Percentiles rank a stretch among this genome's conserved stretches.
Conservation (phyloP, 176 grass and related monocot genomes). For the maize (Zea mays) region DNA sequence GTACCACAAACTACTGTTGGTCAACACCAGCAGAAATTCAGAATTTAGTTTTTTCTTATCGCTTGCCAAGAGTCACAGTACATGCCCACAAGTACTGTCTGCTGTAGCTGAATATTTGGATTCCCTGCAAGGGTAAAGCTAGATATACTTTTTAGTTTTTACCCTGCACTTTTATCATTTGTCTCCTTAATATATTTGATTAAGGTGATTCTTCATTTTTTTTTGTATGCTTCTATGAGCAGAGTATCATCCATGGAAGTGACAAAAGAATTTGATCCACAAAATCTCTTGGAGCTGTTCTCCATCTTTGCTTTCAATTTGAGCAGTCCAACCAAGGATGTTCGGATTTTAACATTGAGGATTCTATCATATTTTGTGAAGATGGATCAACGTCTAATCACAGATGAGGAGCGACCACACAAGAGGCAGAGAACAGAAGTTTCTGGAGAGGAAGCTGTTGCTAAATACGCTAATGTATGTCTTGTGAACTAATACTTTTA, state of each 20-base stretch:
- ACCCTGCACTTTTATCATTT: not conserved
- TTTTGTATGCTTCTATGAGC: constrained; percentile 25
- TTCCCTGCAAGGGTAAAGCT: constrained; percentile 57
- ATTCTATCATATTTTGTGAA: constrained; percentile 71
- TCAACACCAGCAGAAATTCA: constrained; percentile 36
- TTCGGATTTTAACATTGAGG: constrained; percentile 75
- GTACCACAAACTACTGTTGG: constrained; percentile 52
- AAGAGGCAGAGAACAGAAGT: constrained; percentile 77
- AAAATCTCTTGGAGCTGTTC: constrained; percentile 52
- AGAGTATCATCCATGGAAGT: constrained; percentile 39
- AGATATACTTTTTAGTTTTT: not conserved
- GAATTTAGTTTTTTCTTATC: constrained; percentile 60
- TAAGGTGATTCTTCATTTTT: constrained; percentile 18
- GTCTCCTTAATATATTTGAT: constrained; percentile 7
- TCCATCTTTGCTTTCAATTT: constrained; percentile 63
- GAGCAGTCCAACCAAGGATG: constrained; percentile 65
- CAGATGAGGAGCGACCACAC: constrained; percentile 51
- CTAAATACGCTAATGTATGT: constrained; percentile 69
- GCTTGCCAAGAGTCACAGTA: constrained; percentile 74
- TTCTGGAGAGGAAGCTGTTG: constrained; percentile 47
- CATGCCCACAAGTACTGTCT: constrained; percentile 69
- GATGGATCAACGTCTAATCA: constrained; percentile 47
- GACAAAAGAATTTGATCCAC: constrained; percentile 49
- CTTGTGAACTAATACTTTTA: constrained; percentile 26
- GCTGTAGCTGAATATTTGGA: constrained; percentile 79